Conservation (phyloP, 176 grass and related monocot genomes). For the Bromus sterilis region DNA sequence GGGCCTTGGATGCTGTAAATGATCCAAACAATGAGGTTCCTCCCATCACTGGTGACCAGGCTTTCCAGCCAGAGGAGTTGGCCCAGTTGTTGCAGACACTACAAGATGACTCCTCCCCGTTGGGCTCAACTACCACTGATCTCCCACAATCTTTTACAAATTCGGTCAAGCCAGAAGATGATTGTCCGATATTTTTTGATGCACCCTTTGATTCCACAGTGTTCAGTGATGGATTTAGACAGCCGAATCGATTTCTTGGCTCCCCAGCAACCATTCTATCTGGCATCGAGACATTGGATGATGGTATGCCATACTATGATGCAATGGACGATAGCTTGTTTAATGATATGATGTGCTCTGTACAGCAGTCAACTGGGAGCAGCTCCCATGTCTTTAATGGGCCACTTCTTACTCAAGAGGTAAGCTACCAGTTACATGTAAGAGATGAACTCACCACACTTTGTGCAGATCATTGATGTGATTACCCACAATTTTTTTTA, state of each 20-base stretch:
- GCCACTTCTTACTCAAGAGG: conserved; percentile 42
- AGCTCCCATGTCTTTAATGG: conserved; percentile 27
- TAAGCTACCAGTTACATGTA: conserved; percentile 17
- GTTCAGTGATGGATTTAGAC: conserved; percentile 39
- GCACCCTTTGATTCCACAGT: conserved; percentile 36
- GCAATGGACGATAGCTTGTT: conserved; percentile 60
- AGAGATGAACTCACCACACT: conserved; percentile 5
- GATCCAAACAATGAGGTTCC: conserved; percentile 26
- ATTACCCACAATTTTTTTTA: conserved; percentile 37
- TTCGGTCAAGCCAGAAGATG: conserved; percentile 36
- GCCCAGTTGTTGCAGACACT: conserved; percentile 32
- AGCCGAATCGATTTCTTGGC: conserved; percentile 35
- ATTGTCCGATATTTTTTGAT: conserved; percentile 55
- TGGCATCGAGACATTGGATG: conserved; percentile 48
- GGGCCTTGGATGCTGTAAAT: conserved; percentile 20
- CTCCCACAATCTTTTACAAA: conserved; percentile 14
- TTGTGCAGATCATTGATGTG: conserved; percentile 17
- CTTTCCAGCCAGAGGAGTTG: conserved; percentile 35
- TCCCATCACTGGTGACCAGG: conserved; percentile 14
- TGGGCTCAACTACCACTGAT: conserved; percentile 18
- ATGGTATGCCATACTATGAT: conserved; percentile 57
- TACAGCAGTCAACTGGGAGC: conserved; percentile 29
- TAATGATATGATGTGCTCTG: conserved; percentile 36
- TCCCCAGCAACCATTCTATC: conserved; percentile 34
- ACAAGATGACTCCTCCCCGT: conserved; percentile 27